These are phyloP conservation scores for Seminavis robusta DNA, from an alignment of 108 stramenopile genomes.

Conservation along the genomic window DNA sequence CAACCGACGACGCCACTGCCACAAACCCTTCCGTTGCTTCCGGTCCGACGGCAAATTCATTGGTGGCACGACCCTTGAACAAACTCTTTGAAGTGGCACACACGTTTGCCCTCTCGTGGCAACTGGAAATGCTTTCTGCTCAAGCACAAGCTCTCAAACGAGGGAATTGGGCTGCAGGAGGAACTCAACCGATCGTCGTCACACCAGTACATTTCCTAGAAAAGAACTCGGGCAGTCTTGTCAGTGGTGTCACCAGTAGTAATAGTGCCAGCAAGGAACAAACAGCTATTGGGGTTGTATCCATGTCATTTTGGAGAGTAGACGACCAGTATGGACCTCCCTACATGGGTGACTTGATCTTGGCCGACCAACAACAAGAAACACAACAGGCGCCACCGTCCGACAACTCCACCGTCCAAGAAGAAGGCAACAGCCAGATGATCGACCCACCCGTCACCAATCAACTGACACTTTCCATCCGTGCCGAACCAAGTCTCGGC, in stretches of 20 bases:
- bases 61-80: conserved; percentile 58
- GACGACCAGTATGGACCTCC: conserved; percentile 85
- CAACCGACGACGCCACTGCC: not conserved
- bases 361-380: conserved; percentile 9
- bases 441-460: conserved; percentile 20
- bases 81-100: conserved; percentile 81
- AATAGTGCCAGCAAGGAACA: conserved; percentile 9
- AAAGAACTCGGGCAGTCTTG: not conserved
- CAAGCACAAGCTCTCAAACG: conserved; percentile 79
- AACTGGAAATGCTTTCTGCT: conserved; percentile 77
- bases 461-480: conserved; percentile 65
- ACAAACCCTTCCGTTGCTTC: no score
- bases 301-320: conserved; percentile 82
- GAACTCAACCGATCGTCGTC: conserved; percentile 45
- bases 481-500: conserved; percentile 61
- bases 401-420: not conserved
- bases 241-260: not conserved
- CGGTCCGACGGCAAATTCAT: not conserved
- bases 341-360: conserved; percentile 51
- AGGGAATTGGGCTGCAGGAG: conserved; percentile 64
- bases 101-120: conserved; percentile 70
- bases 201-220: conserved; percentile 77
- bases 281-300: conserved; percentile 49
- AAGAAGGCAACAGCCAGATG: not conserved
- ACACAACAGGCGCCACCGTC: conserved; percentile 8